Evolutionary conservation across 192 early-diverging fungal genomes (phyloP), one percentile per base, ranked within the genome.

Genomic region (Gamsiella multidivaricata): DNA sequence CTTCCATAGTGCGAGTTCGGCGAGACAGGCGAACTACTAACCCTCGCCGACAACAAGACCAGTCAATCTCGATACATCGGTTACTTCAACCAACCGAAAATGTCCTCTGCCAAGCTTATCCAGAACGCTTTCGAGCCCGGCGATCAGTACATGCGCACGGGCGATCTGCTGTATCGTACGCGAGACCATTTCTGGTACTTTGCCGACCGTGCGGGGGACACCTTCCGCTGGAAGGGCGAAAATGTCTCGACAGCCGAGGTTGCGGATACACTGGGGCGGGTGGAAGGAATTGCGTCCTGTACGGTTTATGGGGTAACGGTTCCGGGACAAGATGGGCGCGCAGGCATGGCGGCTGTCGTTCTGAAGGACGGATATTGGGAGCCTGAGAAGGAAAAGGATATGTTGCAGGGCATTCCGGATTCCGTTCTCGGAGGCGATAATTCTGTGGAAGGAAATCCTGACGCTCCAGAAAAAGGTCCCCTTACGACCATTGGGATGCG

Each of bases 171-270:
- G 8, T 82, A 83, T 37, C 50, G 56, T 5, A 82, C 82, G 49
- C 47, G 59, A n/a, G 81, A 87, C 20, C 81, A 84, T 1, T 90
- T 82, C 65, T 82, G 82, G 59, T 88, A 85, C 63, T 92, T 93
- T 80, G 84, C 84, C 10, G 91, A 92, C 46, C 87, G 91, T 29
- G 78, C 87, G 18, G 91, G 91, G 8, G 91, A 93, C 50, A 90
- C 91, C 14, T 93, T 86, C 65, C 70, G 91, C 14, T 92, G 91
- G 91, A 91, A 91, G 53, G 82, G 85, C 3, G 87, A 88, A 62
- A 87, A 88, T 50, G 87, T 90, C 20, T 80, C 81, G 17, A 84
- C 85, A 8, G 81, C 83, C 17, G 90, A 93, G 69, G 83, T 93
- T 17, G 84, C 83, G 0, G 85, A 91, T 52, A 81, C 79, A 15